Evolutionary conservation across 768 basidiomycete species (phyloP).

Genomic region (Sarcomyxa edulis): DNA sequence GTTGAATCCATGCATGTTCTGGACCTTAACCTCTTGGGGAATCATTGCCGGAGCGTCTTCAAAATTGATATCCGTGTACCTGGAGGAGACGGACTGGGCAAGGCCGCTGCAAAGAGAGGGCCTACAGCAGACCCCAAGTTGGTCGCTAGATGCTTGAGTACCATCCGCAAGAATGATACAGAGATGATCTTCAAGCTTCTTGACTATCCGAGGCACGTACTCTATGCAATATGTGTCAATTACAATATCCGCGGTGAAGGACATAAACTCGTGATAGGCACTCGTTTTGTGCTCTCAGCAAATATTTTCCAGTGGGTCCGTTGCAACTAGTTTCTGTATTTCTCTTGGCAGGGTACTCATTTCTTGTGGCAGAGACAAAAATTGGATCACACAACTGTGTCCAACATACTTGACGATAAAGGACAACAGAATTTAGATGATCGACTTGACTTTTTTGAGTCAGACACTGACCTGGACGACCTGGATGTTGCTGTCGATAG

Average conservation of each 20-base stretch:
- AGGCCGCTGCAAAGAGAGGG: too few relatives aligned
- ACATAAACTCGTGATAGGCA: constrained; percentile 15
- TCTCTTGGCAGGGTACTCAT: not conserved
- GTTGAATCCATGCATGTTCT: constrained; percentile 37
- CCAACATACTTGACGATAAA: not conserved
- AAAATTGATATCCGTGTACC: constrained; percentile 8
- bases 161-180: too few relatives aligned
- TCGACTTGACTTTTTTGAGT: not conserved
- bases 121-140: too few relatives aligned
- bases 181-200: constrained; percentile 12
- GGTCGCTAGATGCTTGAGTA: too few relatives aligned
- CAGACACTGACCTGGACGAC: not conserved
- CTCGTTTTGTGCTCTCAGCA: constrained; percentile 15
- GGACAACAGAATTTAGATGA: not conserved
- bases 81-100: constrained; percentile 4
- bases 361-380: constrained; percentile 5
- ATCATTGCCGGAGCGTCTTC: constrained; percentile 19
- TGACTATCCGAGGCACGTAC: constrained; percentile 9
- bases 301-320: constrained; percentile 19
- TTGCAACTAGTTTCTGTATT: not conserved
- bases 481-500: not conserved
- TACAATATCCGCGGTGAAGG: constrained; percentile 11
- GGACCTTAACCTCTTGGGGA: constrained; percentile 20
- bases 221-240: constrained; percentile 19
- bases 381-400: not conserved